Conservation (phyloP, 352 stramenopile genomes). For the Saprolegnia parasitica region DNA sequence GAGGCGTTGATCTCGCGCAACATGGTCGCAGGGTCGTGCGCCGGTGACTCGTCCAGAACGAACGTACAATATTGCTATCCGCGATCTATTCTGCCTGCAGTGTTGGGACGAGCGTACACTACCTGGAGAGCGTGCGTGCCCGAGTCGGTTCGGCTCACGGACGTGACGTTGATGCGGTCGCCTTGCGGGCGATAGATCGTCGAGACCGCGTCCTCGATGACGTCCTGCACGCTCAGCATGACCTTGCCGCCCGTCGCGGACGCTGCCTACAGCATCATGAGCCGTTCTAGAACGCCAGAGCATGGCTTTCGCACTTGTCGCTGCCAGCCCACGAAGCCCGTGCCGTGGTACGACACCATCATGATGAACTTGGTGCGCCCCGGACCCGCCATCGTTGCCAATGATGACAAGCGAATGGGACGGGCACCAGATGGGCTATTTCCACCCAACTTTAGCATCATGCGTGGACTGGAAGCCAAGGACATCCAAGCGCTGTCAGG, state of each 20-base stretch:
- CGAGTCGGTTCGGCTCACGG: conserved; percentile 76
- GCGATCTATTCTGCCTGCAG: conserved; percentile 28
- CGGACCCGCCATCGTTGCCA: neutral
- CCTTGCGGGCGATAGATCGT: conserved; percentile 35
- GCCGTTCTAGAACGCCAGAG: neutral
- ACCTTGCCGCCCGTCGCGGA: conserved; percentile 38
- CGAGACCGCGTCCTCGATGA: conserved; percentile 67
- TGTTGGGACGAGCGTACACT: conserved; percentile 25
- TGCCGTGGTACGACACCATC: conserved; percentile 55
- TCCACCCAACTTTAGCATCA: neutral
- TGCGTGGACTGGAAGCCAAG: too few relatives aligned
- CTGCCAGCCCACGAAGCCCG: conserved; percentile 76
- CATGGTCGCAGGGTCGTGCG: conserved; percentile 42
- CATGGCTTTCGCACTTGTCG: conserved; percentile 35
- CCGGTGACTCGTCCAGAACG: conserved; percentile 41
- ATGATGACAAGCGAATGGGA: neutral
- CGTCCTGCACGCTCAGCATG: conserved; percentile 72
- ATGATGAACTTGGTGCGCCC: conserved; percentile 24
- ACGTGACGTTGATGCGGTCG: conserved; percentile 72
- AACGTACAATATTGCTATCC: conserved; percentile 81
- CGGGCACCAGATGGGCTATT: neutral
- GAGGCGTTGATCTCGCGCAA: conserved; percentile 50
- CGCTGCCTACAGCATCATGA: conserved; percentile 1
- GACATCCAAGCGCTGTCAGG: too few relatives aligned
- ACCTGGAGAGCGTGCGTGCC: conserved; percentile 83